Base-by-base conservation (phyloP, 163 green algal species). In the Trebouxia gelatinosa region DNA sequence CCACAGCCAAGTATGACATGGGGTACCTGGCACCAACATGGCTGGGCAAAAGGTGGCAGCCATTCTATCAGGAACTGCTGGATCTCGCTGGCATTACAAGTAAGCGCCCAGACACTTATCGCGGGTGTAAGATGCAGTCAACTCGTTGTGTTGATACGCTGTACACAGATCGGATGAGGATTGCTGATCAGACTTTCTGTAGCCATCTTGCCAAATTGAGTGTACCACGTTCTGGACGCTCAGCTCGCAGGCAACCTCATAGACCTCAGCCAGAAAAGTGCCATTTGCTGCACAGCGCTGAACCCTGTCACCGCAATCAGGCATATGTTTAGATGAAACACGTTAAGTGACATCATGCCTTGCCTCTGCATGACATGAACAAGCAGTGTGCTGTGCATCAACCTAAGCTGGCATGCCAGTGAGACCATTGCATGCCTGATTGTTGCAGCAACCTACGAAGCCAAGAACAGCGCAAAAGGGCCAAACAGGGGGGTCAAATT, bases 1-100 rank as follows among this genome's bases (percentile, higher is more conserved):
- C n/a, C n/a, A n/a, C n/a, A n/a, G n/a, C 17, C 13, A 76, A 76
- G 68, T 76, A 76, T 62, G 68, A 61, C 29, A 76, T 76, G 68
- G 68, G 40, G 0, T 76, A 62, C 3, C 31, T 62, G 68, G 31
- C 40, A n/a, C 68, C 43, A 31, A 61, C 29, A 4, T 61, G 68
- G 40, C 68, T 76, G 48, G 68, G 68, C 40, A 39, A 38, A 29
- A 61, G 19, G 31, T 76, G 68, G 68, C 68, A 76, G 21, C 68
- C 39, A 28, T 76, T 39, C 40, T 76, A 76, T 28, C 28, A 59
- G 2, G 40, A 59, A 9, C 31, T 76, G 40, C 40, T 76, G 6
- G 16, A 62, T 6, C 28, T 62, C 28, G 68, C 68, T 31, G 68
- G 68, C 40, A 40, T 72, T 23, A 72, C 50, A 72, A 37, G 64